Evolutionary conservation across 495 filamentous ascomycete genomes (phyloP), one percentile per base, ranked within the genome.

Genomic region (Ramalina intermedia): DNA sequence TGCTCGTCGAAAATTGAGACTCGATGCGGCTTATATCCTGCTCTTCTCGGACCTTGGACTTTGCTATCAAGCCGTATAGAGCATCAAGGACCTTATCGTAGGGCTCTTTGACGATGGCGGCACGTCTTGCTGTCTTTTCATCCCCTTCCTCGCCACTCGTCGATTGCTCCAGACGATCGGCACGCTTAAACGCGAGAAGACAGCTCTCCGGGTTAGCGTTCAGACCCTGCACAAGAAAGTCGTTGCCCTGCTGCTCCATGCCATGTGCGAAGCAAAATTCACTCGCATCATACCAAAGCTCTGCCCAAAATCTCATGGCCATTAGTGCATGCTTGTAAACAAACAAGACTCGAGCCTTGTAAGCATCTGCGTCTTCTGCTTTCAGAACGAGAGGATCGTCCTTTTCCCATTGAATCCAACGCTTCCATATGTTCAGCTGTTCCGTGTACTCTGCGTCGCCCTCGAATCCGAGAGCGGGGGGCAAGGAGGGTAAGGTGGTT

Each of bases 331-430:
- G 90, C 66, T 89, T 90, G 69, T 93, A 96, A 50, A 85, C 82
- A 64, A 89, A 91, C 21, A 94, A 58, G 48, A 96, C 74, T 20
- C 91, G 82, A 48, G 76, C 69, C 52, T 80, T 81, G 66, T 82
- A 93, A 1, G 78, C 71, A 29, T 73, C 67, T 6, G 68, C 61
- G 54, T 96, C 87, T 16, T 96, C 87, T 24, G 78, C 79, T 40
- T 56, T 84, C 13, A 96, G 61, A 47, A 93, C 82, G 26, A 98
- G 67, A 1, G 85, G 87, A 62, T 98, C 91, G 8, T 80, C 80
- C 56, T 91, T 93, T 67, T 98, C 91, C 87, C 87, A 96, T 12
- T 75, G 65, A 48, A 96, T 82, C 91, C 91, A 98, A 43, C 73
- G 77, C 59, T 87, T 86, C 91, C 91, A 98, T 11, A 91, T 71